phyloP scores from a whole-genome alignment of 2,329 filamentous ascomycete species.

The Pseudopyrenochaeta lycopersici region DNA sequence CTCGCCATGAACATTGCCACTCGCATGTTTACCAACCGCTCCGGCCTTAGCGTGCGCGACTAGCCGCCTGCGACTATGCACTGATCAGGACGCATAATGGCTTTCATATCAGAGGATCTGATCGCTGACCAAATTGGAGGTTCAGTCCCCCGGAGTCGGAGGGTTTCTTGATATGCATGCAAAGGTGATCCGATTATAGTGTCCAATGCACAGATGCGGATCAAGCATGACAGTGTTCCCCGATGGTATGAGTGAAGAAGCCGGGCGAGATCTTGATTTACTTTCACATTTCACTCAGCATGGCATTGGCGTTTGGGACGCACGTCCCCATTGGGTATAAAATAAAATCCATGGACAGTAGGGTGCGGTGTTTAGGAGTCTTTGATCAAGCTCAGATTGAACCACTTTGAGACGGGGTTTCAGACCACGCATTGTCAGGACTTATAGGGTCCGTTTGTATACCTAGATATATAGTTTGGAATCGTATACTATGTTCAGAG shows the following conservation, averaged over 20 bases:
- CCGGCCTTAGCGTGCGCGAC: constrained; percentile 73
- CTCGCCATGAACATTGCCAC: constrained; percentile 98
- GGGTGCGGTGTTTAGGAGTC: neutral
- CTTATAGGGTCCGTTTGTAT: neutral
- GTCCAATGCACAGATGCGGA: no score
- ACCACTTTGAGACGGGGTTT: no score
- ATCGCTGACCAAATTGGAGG: neutral
- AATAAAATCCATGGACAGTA: neutral
- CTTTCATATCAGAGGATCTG: neutral
- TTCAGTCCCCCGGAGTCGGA: no score
- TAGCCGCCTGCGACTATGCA: constrained; percentile 19
- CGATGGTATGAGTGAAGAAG: neutral
- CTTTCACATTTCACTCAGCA: neutral
- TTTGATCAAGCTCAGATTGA: neutral
- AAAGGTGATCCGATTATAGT: no score
- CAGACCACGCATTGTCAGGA: neutral
- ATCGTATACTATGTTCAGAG: neutral
- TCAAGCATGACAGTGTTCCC: no score
- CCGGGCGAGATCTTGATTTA: neutral
- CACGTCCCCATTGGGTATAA: neutral
- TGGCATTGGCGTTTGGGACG: neutral
- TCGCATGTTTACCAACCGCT: constrained; percentile 92
- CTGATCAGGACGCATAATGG: neutral
- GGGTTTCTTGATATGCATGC: no score
- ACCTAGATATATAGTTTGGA: neutral